Percentiles rank a stretch among this genome's conserved stretches.
phyloP scores from a whole-genome alignment of 2,329 filamentous ascomycete genomes.

The Aspergillus sp. region DNA sequence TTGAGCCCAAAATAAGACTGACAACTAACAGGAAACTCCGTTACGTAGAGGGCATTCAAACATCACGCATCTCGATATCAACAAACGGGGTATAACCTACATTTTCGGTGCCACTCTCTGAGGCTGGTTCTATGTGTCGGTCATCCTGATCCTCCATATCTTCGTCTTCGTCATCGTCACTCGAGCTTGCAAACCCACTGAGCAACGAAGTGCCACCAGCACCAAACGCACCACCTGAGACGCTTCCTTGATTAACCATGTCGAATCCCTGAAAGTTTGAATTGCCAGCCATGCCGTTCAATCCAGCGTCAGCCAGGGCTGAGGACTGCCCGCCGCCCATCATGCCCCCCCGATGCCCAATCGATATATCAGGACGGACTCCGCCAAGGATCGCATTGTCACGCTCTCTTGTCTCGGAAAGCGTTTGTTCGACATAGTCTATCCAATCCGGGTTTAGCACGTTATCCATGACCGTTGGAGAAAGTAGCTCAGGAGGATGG shows the following conservation, averaged over 20 bases:
- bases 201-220: conserved; percentile 70
- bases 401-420: conserved; percentile 89
- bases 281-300: conserved; percentile 63
- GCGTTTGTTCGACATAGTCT: conserved; percentile 87
- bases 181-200: conserved; percentile 90
- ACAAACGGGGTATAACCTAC: conserved; percentile 64
- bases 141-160: conserved; percentile 73
- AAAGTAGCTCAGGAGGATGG: conserved; percentile 83
- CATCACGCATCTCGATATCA: conserved; percentile 61
- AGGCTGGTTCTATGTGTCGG: conserved; percentile 35
- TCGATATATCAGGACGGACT: conserved; percentile 84
- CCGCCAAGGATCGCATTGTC: conserved; percentile 98
- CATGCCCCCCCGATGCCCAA: conserved; percentile 72
- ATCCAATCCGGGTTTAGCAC: conserved; percentile 91
- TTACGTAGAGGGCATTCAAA: conserved; percentile 34
- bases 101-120: conserved; percentile 60
- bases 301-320: conserved; percentile 75
- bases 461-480: conserved; percentile 78
- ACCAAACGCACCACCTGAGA: conserved; percentile 70
- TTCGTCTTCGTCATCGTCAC: conserved; percentile 94
- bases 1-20: not conserved
- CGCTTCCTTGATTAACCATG: conserved; percentile 62
- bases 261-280: conserved; percentile 63
- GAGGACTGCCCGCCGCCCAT: conserved; percentile 57
- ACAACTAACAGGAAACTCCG: not conserved